Percentiles rank a stretch among this genome's conserved stretches.
Evolutionary conservation across 2,329 filamentous ascomycete genomes (phyloP).

Genomic region (Calcarisporium arbuscula): DNA sequence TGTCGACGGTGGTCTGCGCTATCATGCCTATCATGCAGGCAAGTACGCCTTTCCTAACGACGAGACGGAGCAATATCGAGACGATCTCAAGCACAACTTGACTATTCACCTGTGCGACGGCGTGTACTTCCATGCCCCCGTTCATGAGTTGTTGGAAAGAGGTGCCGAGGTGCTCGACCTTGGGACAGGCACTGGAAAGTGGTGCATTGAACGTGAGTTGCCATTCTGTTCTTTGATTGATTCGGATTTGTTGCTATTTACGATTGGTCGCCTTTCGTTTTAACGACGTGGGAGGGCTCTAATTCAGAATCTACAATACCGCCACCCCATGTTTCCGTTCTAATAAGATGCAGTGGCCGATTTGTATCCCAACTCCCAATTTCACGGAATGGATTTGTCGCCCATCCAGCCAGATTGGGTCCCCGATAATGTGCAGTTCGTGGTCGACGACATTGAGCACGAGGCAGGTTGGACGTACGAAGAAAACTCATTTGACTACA

Average conservation of each 20-base stretch:
- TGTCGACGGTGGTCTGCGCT: constrained; percentile 32
- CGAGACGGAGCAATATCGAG: constrained; percentile 34
- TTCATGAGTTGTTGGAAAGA: constrained; percentile 28
- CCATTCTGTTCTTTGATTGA: no score
- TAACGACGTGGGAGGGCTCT: no score
- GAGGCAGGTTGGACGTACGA: constrained; percentile 42
- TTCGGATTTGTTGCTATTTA: no score
- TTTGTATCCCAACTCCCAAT: constrained; percentile 33
- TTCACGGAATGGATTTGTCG: constrained; percentile 45
- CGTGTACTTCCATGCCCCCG: constrained; percentile 37
- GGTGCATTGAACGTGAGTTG: constrained; percentile 44
- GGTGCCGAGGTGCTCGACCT: constrained; percentile 41
- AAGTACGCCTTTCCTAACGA: constrained; percentile 38
- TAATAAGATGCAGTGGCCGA: constrained; percentile 43
- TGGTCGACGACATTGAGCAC: constrained; percentile 46
- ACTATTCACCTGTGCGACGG: constrained; percentile 32
- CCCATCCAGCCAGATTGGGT: constrained; percentile 47
- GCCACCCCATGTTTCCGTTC: no score
- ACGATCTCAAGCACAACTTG: constrained; percentile 34
- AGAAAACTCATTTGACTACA: constrained; percentile 39
- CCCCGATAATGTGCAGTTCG: constrained; percentile 44
- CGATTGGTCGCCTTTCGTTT: no score
- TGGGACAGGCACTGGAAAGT: constrained; percentile 45
- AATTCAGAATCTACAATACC: no score
- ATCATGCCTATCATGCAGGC: constrained; percentile 35